Percentiles rank a stretch among this genome's conserved stretches.
Evolutionary conservation across 1,284 basidiomycete genomes (phyloP).

Genomic region (Schizophyllum commune): DNA sequence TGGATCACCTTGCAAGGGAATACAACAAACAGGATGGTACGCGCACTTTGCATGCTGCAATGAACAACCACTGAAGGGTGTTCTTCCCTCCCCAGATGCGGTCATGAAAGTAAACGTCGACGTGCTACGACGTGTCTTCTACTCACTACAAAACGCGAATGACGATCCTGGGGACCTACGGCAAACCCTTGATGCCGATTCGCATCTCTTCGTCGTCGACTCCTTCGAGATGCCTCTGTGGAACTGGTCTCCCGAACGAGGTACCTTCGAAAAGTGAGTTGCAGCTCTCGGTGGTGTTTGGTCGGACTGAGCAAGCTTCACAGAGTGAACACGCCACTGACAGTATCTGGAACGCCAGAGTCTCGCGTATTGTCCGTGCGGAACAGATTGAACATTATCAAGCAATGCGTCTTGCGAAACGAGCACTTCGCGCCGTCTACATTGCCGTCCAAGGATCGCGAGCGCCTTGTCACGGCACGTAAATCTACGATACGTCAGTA

Average conservation of each 20-base stretch:
- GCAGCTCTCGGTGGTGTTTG: not conserved
- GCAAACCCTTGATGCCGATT: conserved; percentile 75
- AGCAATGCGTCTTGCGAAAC: conserved; percentile 84
- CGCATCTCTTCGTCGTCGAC: conserved; percentile 80
- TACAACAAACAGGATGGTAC: conserved; percentile 89
- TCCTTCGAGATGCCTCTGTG: conserved; percentile 93
- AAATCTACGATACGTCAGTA: conserved; percentile 1
- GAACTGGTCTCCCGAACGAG: conserved; percentile 81
- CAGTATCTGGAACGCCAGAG: conserved; percentile 72
- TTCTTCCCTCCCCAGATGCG: conserved; percentile 41
- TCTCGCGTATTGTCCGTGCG: conserved; percentile 71
- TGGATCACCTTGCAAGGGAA: conserved; percentile 81
- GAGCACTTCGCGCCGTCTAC: conserved; percentile 96
- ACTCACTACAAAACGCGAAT: conserved; percentile 69
- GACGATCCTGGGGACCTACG: conserved; percentile 45
- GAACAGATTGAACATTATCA: conserved; percentile 81
- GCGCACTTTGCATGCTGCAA: conserved; percentile 15
- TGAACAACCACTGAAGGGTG: not conserved
- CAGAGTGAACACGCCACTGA: conserved; percentile 40
- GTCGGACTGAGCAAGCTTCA: not conserved
- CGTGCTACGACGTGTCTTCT: conserved; percentile 76
- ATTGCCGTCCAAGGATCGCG: conserved; percentile 77
- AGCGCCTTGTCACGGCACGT: conserved; percentile 77
- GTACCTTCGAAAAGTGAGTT: conserved; percentile 75
- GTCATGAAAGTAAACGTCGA: conserved; percentile 72